These are phyloP conservation scores for Suillus fuscotomentosus DNA, from an alignment of 768 basidiomycete genomes.

Conservation along the genomic window DNA sequence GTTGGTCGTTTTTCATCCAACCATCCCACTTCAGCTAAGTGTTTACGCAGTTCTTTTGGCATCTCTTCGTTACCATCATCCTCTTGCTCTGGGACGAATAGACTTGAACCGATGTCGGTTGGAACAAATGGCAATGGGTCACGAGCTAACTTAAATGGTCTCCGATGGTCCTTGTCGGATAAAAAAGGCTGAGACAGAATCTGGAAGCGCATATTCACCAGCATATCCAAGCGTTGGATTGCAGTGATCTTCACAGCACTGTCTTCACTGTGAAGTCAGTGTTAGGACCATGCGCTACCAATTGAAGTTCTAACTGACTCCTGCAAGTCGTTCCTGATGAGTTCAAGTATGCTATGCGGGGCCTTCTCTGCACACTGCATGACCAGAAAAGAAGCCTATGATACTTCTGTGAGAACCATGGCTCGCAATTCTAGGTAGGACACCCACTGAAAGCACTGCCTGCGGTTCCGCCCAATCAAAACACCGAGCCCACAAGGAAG, in stretches of 20 bases:
- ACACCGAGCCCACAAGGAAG: constrained; percentile 57
- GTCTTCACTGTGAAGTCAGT: constrained; percentile 7
- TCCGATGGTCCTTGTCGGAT: constrained; percentile 55
- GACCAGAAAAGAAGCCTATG: constrained; percentile 58
- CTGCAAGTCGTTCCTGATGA: constrained; percentile 54
- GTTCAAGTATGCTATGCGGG: constrained; percentile 43
- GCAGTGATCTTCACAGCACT: constrained; percentile 44
- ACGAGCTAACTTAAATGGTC: constrained; percentile 70
- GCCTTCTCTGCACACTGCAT: constrained; percentile 75
- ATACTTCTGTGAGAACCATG: not conserved
- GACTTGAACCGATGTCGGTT: constrained; percentile 68
- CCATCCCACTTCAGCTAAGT: constrained; percentile 76
- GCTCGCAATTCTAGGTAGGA: not conserved
- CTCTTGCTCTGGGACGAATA: constrained; percentile 58
- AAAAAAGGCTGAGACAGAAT: constrained; percentile 61
- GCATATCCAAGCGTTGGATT: constrained; percentile 50
- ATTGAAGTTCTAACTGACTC: constrained; percentile 40
- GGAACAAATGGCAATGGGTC: constrained; percentile 71
- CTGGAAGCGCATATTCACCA: constrained; percentile 71
- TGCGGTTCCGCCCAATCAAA: constrained; percentile 40
- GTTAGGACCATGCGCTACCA: not conserved
- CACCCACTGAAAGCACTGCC: constrained; percentile 50
- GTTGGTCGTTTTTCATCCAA: constrained; percentile 53
- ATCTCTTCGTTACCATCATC: constrained; percentile 48
- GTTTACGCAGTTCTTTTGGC: constrained; percentile 62